phyloP scores from a whole-genome alignment of 441 rosid species.

The Bocquillonia castaneifolia region DNA sequence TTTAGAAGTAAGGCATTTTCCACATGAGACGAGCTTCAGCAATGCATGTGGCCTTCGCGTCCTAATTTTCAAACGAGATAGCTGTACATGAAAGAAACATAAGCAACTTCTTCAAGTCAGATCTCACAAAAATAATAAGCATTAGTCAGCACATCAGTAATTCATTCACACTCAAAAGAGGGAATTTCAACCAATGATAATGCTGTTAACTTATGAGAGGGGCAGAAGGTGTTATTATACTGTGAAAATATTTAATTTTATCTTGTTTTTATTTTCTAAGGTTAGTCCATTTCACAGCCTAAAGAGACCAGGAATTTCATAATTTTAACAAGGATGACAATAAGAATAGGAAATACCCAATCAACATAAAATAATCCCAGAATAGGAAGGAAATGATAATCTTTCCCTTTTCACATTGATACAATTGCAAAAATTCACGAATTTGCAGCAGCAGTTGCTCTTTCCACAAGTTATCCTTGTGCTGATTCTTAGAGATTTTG shows the following conservation, averaged over 20 bases:
- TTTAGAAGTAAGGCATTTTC: constrained; percentile 64
- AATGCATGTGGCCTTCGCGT: constrained; percentile 53
- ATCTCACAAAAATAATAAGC: not conserved
- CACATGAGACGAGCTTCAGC: constrained; percentile 76
- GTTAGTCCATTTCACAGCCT: not conserved
- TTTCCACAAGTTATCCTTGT: not conserved
- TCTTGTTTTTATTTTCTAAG: not conserved
- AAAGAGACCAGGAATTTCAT: not conserved
- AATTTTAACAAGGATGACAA: not conserved
- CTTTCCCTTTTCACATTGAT: not conserved
- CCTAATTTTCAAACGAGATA: constrained; percentile 67
- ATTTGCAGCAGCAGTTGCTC: not conserved
- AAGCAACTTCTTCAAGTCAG: constrained; percentile 8
- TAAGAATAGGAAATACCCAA: not conserved
- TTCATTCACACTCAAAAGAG: no score
- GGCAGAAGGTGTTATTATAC: no score
- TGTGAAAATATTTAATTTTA: no score
- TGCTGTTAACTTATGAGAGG: not conserved
- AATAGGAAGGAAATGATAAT: not conserved
- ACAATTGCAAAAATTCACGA: not conserved
- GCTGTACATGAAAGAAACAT: constrained; percentile 38
- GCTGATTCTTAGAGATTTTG: not conserved
- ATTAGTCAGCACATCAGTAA: no score
- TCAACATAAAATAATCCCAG: not conserved
- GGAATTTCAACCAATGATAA: not conserved